phyloP scores from a whole-genome alignment of 176 grass and related monocot species.

The Poa annua region DNA sequence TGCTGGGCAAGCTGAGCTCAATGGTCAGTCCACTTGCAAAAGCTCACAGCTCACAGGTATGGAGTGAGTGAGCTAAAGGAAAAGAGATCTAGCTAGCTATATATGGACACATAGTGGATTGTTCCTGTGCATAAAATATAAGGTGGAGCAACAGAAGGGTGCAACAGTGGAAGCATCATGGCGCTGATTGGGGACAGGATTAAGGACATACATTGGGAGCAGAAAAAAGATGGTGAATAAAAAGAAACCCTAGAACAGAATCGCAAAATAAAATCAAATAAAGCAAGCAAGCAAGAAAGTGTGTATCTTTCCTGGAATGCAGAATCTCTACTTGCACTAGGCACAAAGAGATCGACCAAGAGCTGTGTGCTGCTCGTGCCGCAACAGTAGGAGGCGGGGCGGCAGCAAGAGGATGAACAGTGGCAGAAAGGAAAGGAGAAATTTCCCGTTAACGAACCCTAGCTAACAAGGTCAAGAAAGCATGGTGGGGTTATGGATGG shows the following conservation, averaged over 20 bases:
- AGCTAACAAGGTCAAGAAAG: slow-evolving; percentile 32
- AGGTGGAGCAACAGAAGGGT: slow-evolving; percentile 44
- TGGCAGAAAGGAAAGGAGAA: slow-evolving; percentile 46
- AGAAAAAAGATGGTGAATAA: not conserved
- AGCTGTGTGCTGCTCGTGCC: slow-evolving; percentile 22
- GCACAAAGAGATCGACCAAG: not conserved
- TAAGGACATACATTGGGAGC: slow-evolving; percentile 3
- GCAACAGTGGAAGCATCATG: slow-evolving; percentile 58
- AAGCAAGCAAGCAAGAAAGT: not conserved
- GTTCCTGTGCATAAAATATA: slow-evolving; percentile 77
- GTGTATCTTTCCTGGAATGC: not conserved
- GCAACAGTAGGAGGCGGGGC: slow-evolving; percentile 28
- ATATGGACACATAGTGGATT: slow-evolving; percentile 50
- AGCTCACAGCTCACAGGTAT: slow-evolving; percentile 40
- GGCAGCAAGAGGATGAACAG: slow-evolving; percentile 36
- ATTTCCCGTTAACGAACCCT: slow-evolving; percentile 54
- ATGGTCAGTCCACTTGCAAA: slow-evolving; percentile 15
- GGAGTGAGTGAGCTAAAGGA: slow-evolving; percentile 44
- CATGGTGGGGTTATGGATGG: not conserved
- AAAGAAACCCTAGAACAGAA: slow-evolving; percentile 54
- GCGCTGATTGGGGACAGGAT: slow-evolving; percentile 48
- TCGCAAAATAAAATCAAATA: slow-evolving; percentile 31
- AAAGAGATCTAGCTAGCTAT: not conserved
- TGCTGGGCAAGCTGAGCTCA: slow-evolving; percentile 12
- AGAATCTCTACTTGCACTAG: slow-evolving; percentile 24